phyloP scores from a whole-genome alignment of 257 asterid genomes.

The Paulownia fortunei region DNA sequence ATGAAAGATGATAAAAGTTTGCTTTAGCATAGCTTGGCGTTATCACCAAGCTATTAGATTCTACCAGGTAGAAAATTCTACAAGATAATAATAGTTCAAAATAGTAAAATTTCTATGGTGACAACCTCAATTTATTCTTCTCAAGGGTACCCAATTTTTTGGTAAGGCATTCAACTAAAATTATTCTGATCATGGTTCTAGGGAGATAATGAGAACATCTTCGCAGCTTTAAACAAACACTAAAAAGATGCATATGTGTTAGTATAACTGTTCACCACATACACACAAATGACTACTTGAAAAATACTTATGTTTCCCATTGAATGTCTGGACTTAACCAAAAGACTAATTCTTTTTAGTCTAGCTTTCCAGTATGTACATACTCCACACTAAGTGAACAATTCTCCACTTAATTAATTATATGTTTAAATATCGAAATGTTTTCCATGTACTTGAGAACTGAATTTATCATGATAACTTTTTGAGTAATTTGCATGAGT shows the following conservation, averaged over 20 bases:
- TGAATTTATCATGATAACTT: conserved; percentile 8
- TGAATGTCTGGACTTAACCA: not conserved
- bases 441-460: not conserved
- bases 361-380: not conserved
- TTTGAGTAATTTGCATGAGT: not conserved
- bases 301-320: conserved; percentile 5
- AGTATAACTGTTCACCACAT: not conserved
- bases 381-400: not conserved
- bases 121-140: not conserved
- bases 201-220: not conserved
- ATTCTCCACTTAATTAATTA: not conserved
- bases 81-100: conserved; percentile 3
- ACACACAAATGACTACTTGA: not conserved
- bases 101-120: not conserved
- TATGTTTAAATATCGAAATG: not conserved
- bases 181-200: not conserved
- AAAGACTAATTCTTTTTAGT: not conserved
- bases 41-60: conserved; percentile 2
- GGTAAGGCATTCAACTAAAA: not conserved
- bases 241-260: not conserved
- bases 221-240: not conserved
- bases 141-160: not conserved
- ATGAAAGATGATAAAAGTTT: not conserved
- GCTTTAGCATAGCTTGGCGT: not conserved
- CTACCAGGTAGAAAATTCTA: conserved; percentile 20